These are phyloP conservation scores for Xylaria sp. DNA, from an alignment of 2,329 filamentous ascomycete genomes.

Conservation along the genomic window DNA sequence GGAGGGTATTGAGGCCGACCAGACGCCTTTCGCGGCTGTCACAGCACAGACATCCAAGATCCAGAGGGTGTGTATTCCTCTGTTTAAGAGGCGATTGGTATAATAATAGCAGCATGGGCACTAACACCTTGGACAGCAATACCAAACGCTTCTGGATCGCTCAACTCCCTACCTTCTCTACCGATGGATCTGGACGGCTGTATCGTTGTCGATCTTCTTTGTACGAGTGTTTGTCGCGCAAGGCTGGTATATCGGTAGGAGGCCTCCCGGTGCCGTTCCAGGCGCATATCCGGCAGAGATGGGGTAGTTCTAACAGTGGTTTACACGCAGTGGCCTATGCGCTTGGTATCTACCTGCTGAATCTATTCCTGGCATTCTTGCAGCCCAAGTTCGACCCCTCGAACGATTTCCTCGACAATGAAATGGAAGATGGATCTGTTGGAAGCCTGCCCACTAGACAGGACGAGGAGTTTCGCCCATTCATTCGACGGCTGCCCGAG, in stretches of 20 bases:
- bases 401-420: constrained; percentile 82
- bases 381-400: constrained; percentile 98
- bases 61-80: constrained; percentile 54
- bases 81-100: background rate
- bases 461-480: constrained; percentile 96
- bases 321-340: constrained; percentile 76
- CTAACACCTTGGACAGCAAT: constrained; percentile 56
- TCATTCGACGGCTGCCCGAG: constrained; percentile 91
- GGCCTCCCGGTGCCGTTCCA: background rate
- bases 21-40: constrained; percentile 88
- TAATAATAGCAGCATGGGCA: background rate
- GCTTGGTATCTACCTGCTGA: constrained; percentile 96
- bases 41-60: constrained; percentile 75
- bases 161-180: constrained; percentile 85
- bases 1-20: constrained; percentile 82
- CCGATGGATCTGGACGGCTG: constrained; percentile 81
- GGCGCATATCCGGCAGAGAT: background rate
- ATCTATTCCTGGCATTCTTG: constrained; percentile 97
- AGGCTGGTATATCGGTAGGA: constrained; percentile 94
- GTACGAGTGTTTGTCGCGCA: constrained; percentile 84
- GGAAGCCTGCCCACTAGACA: constrained; percentile 85
- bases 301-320: constrained; percentile 14
- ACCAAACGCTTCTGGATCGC: constrained; percentile 90
- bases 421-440: constrained; percentile 87
- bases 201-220: constrained; percentile 74